Evolutionary conservation across 768 basidiomycete genomes (phyloP).

Genomic region (Mycena polygramma): DNA sequence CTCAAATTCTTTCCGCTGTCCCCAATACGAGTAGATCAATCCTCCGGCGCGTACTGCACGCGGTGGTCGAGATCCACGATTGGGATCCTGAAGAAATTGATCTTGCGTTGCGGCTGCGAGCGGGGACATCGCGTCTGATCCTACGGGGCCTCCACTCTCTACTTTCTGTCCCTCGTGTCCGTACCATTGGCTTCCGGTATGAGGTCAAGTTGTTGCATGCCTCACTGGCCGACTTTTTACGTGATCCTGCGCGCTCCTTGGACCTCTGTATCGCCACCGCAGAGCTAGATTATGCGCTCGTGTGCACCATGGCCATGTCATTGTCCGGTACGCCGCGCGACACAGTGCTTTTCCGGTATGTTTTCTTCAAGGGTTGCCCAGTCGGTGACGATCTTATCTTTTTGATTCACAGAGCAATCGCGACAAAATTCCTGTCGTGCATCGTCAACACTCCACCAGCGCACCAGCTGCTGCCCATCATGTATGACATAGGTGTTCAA

Average conservation of each 20-base stretch:
- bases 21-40: background rate
- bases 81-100: slow-evolving; percentile 27
- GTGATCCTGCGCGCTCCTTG: slow-evolving; percentile 5
- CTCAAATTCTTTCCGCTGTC: slow-evolving; percentile 2
- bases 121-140: slow-evolving; percentile 14
- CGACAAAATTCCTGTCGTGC: background rate
- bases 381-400: background rate
- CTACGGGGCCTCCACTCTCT: slow-evolving; percentile 18
- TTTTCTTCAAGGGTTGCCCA: background rate
- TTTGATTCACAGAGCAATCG: background rate
- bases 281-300: background rate
- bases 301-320: background rate
- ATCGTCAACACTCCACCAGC: background rate
- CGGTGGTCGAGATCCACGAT: background rate
- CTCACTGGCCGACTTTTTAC: slow-evolving; percentile 12
- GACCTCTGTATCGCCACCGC: background rate
- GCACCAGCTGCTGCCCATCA: slow-evolving; percentile 1
- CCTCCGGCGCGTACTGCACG: slow-evolving; percentile 15
- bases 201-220: background rate
- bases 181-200: background rate
- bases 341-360: background rate
- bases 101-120: background rate
- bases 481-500: slow-evolving; percentile 4
- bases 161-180: background rate
- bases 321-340: background rate